Conservation (phyloP, 2,329 filamentous ascomycete species). For the Aspergillus ustus region DNA sequence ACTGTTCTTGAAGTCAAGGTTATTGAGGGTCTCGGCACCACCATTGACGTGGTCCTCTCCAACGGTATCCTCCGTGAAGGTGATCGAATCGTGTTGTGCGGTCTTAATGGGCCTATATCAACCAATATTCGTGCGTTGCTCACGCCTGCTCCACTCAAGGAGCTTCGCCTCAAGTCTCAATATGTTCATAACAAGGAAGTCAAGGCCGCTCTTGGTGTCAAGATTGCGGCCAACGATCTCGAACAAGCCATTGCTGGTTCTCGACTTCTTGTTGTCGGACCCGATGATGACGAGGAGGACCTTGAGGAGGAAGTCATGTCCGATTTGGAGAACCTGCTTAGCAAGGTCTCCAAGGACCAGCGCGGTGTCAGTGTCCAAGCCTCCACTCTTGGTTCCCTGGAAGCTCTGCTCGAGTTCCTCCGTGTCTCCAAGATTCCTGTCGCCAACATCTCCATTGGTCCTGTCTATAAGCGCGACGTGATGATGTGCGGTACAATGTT, state of each 20-base stretch:
- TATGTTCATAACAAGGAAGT: conserved; percentile 99
- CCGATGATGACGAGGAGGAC: conserved; percentile 95
- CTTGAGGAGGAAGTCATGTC: conserved; percentile 95
- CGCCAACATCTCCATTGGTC: conserved; percentile 94
- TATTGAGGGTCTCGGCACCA: conserved; percentile 98
- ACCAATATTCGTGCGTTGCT: conserved; percentile 95
- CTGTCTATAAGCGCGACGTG: conserved; percentile 96
- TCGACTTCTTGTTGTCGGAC: conserved; percentile 88
- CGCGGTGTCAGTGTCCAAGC: conserved; percentile 97
- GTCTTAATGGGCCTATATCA: conserved; percentile 92
- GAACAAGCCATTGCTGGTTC: conserved; percentile 97
- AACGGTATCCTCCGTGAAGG: conserved; percentile 95
- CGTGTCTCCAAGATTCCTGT: conserved; percentile 96
- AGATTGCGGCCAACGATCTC: conserved; percentile 94
- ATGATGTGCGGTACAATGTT: conserved; percentile 94
- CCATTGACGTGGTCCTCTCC: conserved; percentile 93
- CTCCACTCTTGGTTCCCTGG: conserved; percentile 93
- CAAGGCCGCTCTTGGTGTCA: conserved; percentile 97
- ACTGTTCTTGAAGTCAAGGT: conserved; percentile 99
- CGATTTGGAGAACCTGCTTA: conserved; percentile 88
- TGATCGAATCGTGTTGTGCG: conserved; percentile 91
- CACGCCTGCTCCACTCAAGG: conserved; percentile 89
- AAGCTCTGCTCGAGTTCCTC: conserved; percentile 94
- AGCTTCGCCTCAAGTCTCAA: conserved; percentile 90
- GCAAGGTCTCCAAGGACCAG: conserved; percentile 86